These are phyloP conservation scores for Borealophlyctis nickersoniae DNA, from an alignment of 192 early-diverging fungal genomes.

Conservation along the genomic window DNA sequence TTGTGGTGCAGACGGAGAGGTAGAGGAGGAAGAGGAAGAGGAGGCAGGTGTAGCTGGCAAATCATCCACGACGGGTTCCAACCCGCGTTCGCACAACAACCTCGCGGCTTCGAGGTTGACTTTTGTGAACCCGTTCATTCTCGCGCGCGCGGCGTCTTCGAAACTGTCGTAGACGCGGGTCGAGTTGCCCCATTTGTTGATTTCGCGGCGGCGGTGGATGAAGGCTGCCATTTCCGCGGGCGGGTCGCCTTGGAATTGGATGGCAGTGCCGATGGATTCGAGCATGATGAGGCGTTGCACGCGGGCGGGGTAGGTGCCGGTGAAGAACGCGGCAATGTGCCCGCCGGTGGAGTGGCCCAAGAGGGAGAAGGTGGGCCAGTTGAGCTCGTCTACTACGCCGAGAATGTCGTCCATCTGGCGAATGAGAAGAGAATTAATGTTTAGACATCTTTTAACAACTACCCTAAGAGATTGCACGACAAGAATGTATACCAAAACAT, in stretches of 20 bases:
- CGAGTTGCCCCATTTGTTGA: not conserved
- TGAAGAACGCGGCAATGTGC: slow-evolving; percentile 28
- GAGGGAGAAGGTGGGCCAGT: slow-evolving; percentile 21
- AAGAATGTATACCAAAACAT: not conserved
- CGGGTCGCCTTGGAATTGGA: slow-evolving; percentile 20
- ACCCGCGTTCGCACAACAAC: slow-evolving; percentile 33
- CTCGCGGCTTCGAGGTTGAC: slow-evolving; percentile 34
- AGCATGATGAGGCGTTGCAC: slow-evolving; percentile 31
- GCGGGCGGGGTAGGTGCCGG: slow-evolving; percentile 30
- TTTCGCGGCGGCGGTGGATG: slow-evolving; percentile 8
- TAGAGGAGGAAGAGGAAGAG: not conserved
- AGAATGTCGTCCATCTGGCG: slow-evolving; percentile 28
- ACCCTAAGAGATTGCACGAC: not conserved
- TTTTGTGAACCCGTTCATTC: slow-evolving; percentile 32
- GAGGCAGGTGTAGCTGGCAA: no score
- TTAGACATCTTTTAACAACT: not conserved
- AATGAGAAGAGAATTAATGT: slow-evolving; percentile 18
- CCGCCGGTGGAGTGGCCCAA: slow-evolving; percentile 42
- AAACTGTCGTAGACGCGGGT: slow-evolving; percentile 24
- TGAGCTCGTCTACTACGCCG: slow-evolving; percentile 15
- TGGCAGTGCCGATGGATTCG: slow-evolving; percentile 38
- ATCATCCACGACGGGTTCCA: slow-evolving; percentile 10
- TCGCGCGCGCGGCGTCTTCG: slow-evolving; percentile 33
- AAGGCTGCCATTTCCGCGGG: slow-evolving; percentile 19
- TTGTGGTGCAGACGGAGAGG: not conserved